These are phyloP conservation scores for Astrothelium subdiscretum DNA, from an alignment of 495 filamentous ascomycete genomes.

Conservation along the genomic window DNA sequence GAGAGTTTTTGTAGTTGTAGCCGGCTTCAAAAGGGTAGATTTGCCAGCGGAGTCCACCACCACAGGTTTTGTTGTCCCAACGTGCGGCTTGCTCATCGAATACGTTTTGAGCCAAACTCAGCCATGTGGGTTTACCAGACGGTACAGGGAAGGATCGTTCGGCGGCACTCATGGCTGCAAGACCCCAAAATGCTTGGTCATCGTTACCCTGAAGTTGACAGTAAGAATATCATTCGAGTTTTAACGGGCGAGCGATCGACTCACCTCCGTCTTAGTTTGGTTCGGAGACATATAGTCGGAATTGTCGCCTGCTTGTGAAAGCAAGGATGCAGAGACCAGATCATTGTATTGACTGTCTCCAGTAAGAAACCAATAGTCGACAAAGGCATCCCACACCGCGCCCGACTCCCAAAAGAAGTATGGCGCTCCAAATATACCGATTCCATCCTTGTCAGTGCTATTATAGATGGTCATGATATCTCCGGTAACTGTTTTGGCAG, in stretches of 20 bases:
- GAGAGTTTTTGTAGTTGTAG: slow-evolving; percentile 72
- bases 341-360: slow-evolving; percentile 64
- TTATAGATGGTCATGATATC: slow-evolving; percentile 6
- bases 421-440: slow-evolving; percentile 32
- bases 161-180: slow-evolving; percentile 24
- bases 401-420: slow-evolving; percentile 83
- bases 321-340: slow-evolving; percentile 51
- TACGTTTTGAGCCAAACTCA: slow-evolving; percentile 19
- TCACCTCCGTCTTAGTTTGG: slow-evolving; percentile 40
- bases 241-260: background rate
- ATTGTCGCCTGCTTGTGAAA: slow-evolving; percentile 58
- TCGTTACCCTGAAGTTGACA: slow-evolving; percentile 18
- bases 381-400: slow-evolving; percentile 59
- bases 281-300: slow-evolving; percentile 70
- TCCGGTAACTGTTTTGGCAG: slow-evolving; percentile 8
- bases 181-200: slow-evolving; percentile 26
- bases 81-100: slow-evolving; percentile 31
- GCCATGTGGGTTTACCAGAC: slow-evolving; percentile 16
- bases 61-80: slow-evolving; percentile 37
- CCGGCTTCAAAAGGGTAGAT: slow-evolving; percentile 71
- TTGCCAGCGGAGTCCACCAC: slow-evolving; percentile 56
- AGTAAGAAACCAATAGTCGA: slow-evolving; percentile 80
- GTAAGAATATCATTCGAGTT: background rate
- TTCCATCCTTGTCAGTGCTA: background rate
- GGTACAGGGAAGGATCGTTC: slow-evolving; percentile 20